Evolutionary conservation across 1,284 basidiomycete species (phyloP).

Genomic region (Ganoderma boninense): DNA sequence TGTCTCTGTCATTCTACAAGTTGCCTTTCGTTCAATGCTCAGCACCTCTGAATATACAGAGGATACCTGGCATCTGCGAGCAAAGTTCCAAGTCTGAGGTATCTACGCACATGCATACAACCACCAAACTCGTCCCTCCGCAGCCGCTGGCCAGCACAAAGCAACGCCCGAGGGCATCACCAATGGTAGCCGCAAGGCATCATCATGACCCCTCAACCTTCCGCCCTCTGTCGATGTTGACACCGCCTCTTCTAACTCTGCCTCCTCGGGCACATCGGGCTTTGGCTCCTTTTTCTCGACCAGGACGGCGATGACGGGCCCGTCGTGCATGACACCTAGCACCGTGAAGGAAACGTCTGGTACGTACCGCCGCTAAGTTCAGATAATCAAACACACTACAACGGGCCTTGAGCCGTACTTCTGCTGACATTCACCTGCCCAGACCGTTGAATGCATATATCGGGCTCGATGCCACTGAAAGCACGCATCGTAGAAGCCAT

Average conservation of each 20-base stretch:
- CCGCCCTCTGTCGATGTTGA: background rate
- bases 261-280: background rate
- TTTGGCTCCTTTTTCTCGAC: conserved; percentile 5
- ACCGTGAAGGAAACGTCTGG: background rate
- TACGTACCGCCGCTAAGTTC: conserved; percentile 85
- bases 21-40: background rate
- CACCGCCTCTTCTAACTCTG: conserved; percentile 2
- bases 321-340: background rate
- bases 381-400: conserved; percentile 96
- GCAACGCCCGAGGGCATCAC: background rate
- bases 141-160: no score
- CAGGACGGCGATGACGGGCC: background rate
- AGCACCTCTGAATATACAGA: background rate
- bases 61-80: background rate
- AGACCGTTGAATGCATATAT: background rate
- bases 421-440: conserved; percentile 92
- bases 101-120: conserved; percentile 8
- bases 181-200: no score
- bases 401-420: conserved; percentile 97
- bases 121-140: no score
- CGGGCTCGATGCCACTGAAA: background rate
- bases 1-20: background rate
- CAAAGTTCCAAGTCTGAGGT: background rate
- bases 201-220: background rate
- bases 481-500: conserved; percentile 93